Evolutionary conservation across 768 basidiomycete species (phyloP).

Genomic region (Leccinellum luteum): DNA sequence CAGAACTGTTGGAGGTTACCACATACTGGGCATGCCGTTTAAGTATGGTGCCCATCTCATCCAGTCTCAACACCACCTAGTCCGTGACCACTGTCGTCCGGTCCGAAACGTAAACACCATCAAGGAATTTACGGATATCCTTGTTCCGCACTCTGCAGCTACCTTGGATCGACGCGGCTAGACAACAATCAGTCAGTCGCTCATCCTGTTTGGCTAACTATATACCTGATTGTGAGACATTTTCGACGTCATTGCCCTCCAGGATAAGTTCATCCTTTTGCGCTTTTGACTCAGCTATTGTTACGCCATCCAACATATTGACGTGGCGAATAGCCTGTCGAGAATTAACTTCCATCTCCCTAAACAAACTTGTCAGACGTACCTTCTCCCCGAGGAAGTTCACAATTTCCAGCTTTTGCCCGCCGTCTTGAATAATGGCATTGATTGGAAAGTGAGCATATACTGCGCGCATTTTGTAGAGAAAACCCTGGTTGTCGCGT

Average conservation of each 20-base stretch:
- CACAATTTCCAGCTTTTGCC: conserved; percentile 78
- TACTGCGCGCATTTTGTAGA: conserved; percentile 99
- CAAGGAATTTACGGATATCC: conserved; percentile 99
- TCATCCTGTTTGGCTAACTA: not conserved
- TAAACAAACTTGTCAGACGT: conserved; percentile 11
- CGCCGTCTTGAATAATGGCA: conserved; percentile 84
- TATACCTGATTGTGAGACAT: conserved; percentile 93
- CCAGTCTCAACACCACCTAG: conserved; percentile 19
- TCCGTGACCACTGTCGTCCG: conserved; percentile 59
- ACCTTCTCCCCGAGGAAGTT: conserved; percentile 97
- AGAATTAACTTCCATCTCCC: not conserved
- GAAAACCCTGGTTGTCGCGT: conserved; percentile 72
- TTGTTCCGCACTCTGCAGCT: conserved; percentile 98
- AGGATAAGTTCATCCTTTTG: conserved; percentile 95
- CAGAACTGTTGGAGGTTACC: conserved; percentile 20
- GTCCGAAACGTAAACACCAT: conserved; percentile 89
- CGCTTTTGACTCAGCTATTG: conserved; percentile 77
- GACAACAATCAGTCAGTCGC: conserved; percentile 7
- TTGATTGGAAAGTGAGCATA: conserved; percentile 99
- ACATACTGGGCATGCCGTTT: conserved; percentile 20
- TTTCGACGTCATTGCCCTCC: conserved; percentile 94
- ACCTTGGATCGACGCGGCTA: conserved; percentile 96
- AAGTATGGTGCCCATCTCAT: conserved; percentile 12
- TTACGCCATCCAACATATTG: conserved; percentile 87
- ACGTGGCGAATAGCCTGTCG: conserved; percentile 86